These are phyloP conservation scores for Rhizophagus sp. DNA, from an alignment of 192 early-diverging fungal species.

Conservation along the genomic window DNA sequence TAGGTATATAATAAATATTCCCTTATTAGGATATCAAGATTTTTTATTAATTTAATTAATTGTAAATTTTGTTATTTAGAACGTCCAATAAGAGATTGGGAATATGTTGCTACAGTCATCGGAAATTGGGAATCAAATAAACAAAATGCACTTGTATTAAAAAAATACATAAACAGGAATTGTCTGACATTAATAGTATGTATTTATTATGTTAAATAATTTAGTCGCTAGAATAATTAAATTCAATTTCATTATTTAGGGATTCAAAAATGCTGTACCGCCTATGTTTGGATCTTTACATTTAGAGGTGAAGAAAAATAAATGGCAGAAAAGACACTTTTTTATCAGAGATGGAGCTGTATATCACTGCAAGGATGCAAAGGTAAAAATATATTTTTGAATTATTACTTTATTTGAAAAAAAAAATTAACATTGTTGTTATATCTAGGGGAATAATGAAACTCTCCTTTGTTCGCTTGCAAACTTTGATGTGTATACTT, in stretches of 20 bases:
- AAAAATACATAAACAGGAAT: conserved; percentile 65
- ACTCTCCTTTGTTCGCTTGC: conserved; percentile 54
- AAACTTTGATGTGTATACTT: conserved; percentile 85
- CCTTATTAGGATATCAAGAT: not conserved
- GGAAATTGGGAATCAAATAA: conserved; percentile 80
- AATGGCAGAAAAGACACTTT: conserved; percentile 82
- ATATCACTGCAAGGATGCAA: conserved; percentile 67
- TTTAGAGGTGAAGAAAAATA: conserved; percentile 77
- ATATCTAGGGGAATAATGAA: conserved; percentile 1
- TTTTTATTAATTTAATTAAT: conserved; percentile 6
- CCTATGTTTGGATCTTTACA: conserved; percentile 59
- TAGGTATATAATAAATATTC: conserved; percentile 47
- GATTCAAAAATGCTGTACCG: conserved; percentile 28
- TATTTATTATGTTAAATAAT: conserved; percentile 33
- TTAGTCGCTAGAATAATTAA: conserved; percentile 32
- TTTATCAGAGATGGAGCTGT: conserved; percentile 64
- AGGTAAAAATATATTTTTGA: conserved; percentile 40
- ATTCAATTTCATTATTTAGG: conserved; percentile 41
- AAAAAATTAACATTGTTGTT: not conserved
- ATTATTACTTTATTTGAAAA: not conserved
- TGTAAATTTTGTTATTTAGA: conserved; percentile 47
- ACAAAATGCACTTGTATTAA: conserved; percentile 77
- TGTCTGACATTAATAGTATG: conserved; percentile 62
- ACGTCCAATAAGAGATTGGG: conserved; percentile 89
- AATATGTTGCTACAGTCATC: conserved; percentile 79